A percentile compares a stretch with the other conserved stretches of the same genome.
Conservation (phyloP, 352 stramenopile genomes). For the Chrysophaeum taylorii region DNA sequence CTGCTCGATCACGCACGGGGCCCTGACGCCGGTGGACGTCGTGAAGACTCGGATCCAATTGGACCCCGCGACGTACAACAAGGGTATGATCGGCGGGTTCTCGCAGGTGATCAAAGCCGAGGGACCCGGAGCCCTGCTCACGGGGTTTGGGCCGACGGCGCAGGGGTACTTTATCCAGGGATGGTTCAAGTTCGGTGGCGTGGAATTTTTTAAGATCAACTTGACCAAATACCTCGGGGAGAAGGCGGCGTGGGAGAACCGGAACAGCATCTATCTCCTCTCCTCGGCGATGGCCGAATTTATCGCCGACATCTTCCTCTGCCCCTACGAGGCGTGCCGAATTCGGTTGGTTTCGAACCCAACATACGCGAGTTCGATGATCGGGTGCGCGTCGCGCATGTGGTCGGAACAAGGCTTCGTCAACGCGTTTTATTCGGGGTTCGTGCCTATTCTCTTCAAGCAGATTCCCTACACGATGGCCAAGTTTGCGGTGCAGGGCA, state of each 20-base stretch:
- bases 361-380: conserved; percentile 29
- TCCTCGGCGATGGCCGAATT: conserved; percentile 55
- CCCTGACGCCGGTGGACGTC: conserved; percentile 61
- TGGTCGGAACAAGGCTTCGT: conserved; percentile 21
- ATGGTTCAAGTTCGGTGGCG: conserved; percentile 73
- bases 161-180: conserved; percentile 68
- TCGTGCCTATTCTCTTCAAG: conserved; percentile 64
- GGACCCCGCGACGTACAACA: conserved; percentile 64
- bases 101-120: conserved; percentile 53
- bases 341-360: conserved; percentile 66
- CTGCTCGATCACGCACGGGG: conserved; percentile 66
- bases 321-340: conserved; percentile 62
- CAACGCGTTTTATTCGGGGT: conserved; percentile 64
- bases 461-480: conserved; percentile 97
- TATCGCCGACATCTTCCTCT: conserved; percentile 71
- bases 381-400: conserved; percentile 2
- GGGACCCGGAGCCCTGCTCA: conserved; percentile 55
- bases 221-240: conserved; percentile 47
- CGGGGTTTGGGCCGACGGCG: conserved; percentile 58
- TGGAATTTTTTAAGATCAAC: conserved; percentile 70
- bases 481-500: conserved; percentile 93
- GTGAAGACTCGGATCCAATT: conserved; percentile 67
- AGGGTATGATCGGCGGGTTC: conserved; percentile 60
- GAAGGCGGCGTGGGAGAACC: conserved; percentile 55
- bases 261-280: conserved; percentile 59